phyloP scores from a whole-genome alignment of 148 eudicot species.

The Rhododendron simsii region DNA sequence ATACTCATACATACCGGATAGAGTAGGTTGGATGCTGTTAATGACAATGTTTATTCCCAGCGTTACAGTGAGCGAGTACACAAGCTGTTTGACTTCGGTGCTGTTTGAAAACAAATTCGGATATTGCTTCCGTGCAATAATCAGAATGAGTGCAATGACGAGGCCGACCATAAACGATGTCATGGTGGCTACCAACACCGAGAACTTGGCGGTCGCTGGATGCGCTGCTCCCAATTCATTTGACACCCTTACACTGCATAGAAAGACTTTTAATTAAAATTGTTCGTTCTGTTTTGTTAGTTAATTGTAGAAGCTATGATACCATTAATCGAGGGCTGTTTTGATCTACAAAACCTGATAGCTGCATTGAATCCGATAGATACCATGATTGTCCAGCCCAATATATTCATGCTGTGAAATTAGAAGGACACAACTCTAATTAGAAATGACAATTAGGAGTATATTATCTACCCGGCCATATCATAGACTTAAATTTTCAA shows the following conservation, averaged over 20 bases:
- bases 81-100: slow-evolving; percentile 30
- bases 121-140: slow-evolving; percentile 26
- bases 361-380: slow-evolving; percentile 53
- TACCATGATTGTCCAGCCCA: slow-evolving; percentile 46
- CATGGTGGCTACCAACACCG: slow-evolving; percentile 30
- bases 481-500: too few species aligned
- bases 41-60: slow-evolving; percentile 31
- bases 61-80: slow-evolving; percentile 40
- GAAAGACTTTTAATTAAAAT: neutral
- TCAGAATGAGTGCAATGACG: slow-evolving; percentile 17
- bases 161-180: slow-evolving; percentile 30
- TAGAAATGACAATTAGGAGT: neutral
- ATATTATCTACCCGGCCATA: too few species aligned
- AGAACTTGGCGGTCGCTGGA: slow-evolving; percentile 41
- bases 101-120: slow-evolving; percentile 33
- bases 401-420: slow-evolving; percentile 43
- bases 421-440: neutral
- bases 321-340: too few species aligned
- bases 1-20: slow-evolving; percentile 30
- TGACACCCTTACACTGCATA: slow-evolving; percentile 56
- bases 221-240: slow-evolving; percentile 53
- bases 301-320: too few species aligned
- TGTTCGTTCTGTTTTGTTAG: neutral
- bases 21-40: slow-evolving; percentile 42
- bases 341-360: slow-evolving; percentile 29